A percentile compares a stretch with the other conserved stretches of the same genome.
These are phyloP conservation scores for Candida multigemmis DNA, from an alignment of 805 yeast genomes.

Conservation along the genomic window DNA sequence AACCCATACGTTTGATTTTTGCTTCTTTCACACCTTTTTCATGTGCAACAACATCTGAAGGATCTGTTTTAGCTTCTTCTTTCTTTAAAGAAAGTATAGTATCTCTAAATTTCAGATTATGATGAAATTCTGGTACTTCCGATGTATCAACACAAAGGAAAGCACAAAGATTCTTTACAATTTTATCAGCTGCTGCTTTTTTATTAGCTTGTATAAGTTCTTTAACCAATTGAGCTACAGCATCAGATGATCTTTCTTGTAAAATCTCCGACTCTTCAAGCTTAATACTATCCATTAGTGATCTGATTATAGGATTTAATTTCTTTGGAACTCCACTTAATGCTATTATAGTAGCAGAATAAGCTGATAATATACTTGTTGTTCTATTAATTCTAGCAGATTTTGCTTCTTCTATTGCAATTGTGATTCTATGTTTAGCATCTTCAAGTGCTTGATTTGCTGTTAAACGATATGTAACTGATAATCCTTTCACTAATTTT, in stretches of 20 bases:
- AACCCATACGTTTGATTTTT: slow-evolving; percentile 77
- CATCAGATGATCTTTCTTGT: slow-evolving; percentile 62
- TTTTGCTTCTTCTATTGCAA: slow-evolving; percentile 63
- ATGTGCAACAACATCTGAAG: slow-evolving; percentile 50
- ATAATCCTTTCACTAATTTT: slow-evolving; percentile 52
- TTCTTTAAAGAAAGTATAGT: slow-evolving; percentile 66
- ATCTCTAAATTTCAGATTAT: slow-evolving; percentile 45
- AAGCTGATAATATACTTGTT: slow-evolving; percentile 58
- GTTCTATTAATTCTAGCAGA: slow-evolving; percentile 41
- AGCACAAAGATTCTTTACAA: slow-evolving; percentile 83
- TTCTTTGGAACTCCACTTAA: slow-evolving; percentile 72
- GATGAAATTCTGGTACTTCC: slow-evolving; percentile 86
- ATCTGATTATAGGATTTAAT: slow-evolving; percentile 78
- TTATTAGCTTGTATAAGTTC: slow-evolving; percentile 51
- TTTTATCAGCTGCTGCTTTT: slow-evolving; percentile 74
- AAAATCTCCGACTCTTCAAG: slow-evolving; percentile 56
- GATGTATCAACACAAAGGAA: slow-evolving; percentile 92
- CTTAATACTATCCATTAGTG: slow-evolving; percentile 89
- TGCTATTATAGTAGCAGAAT: slow-evolving; percentile 65
- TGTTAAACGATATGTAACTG: slow-evolving; percentile 62
- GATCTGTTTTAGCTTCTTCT: slow-evolving; percentile 62
- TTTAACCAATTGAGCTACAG: slow-evolving; percentile 58
- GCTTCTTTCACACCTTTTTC: slow-evolving; percentile 67
- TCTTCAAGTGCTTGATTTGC: slow-evolving; percentile 71
- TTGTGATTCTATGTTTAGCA: slow-evolving; percentile 56